Percentiles rank a stretch among this genome's conserved stretches.
Evolutionary conservation across 768 basidiomycete species (phyloP).

Genomic region (Naganishia kalamii): DNA sequence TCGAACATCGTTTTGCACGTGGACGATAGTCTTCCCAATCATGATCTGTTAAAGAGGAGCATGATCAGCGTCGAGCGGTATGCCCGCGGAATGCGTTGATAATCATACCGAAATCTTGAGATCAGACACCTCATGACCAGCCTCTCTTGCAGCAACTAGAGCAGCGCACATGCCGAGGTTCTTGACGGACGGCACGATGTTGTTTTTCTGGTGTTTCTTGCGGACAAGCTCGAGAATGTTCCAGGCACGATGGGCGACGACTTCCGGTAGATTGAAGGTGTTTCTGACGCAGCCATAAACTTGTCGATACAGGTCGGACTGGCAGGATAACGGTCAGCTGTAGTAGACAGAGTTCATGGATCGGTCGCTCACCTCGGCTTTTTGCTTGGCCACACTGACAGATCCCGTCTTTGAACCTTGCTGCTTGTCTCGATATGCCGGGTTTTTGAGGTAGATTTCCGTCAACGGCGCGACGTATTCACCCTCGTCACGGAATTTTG

Average conservation of each 20-base stretch:
- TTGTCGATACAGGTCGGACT: neutral
- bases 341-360: neutral
- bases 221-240: neutral
- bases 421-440: neutral
- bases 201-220: neutral
- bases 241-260: neutral
- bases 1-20: neutral
- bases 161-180: neutral
- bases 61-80: neutral
- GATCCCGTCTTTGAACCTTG: neutral
- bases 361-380: neutral
- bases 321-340: neutral
- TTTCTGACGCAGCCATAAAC: neutral
- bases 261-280: neutral
- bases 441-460: constrained; percentile 8
- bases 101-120: constrained; percentile 2
- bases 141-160: constrained; percentile 7
- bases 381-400: neutral
- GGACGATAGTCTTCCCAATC: neutral
- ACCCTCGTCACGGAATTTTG: neutral
- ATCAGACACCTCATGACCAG: neutral
- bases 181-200: neutral
- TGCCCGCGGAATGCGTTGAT: no score
- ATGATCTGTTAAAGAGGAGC: neutral
- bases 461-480: neutral